Evolutionary conservation across 169 alveolate species (phyloP).

Genomic region (Eimeria zaria): DNA sequence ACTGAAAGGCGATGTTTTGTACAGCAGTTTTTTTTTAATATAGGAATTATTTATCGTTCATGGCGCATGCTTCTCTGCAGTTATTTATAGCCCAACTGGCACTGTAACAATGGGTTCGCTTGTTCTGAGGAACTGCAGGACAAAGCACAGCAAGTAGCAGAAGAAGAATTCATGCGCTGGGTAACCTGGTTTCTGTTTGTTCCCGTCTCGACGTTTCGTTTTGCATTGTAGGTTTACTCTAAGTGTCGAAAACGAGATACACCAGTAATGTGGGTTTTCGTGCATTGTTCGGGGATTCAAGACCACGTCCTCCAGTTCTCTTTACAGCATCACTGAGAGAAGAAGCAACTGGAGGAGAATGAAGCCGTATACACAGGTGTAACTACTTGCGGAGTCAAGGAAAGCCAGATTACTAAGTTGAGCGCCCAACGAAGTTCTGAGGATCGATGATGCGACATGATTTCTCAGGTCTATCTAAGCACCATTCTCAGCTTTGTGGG

Average conservation of each 20-base stretch:
- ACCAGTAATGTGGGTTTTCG: too few relatives aligned
- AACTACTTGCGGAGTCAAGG: background rate
- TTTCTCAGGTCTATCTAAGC: background rate
- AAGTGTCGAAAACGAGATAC: too few relatives aligned
- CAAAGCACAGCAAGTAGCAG: background rate
- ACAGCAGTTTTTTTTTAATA: background rate
- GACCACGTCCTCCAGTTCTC: background rate
- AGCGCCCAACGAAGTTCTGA: background rate
- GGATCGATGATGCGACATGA: background rate
- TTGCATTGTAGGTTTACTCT: too few relatives aligned
- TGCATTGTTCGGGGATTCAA: background rate
- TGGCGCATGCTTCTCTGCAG: too few relatives aligned
- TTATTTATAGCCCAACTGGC: too few relatives aligned
- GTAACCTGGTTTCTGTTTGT: too few relatives aligned
- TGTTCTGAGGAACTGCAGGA: background rate
- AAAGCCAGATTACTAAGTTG: background rate
- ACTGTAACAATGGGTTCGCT: constrained; percentile 6
- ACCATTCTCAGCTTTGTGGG: background rate
- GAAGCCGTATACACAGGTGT: background rate
- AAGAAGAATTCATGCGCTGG: background rate
- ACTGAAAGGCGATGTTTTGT: too few relatives aligned
- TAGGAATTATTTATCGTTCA: too few relatives aligned
- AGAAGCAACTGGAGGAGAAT: background rate
- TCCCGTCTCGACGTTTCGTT: too few relatives aligned
- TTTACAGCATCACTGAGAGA: background rate